These are phyloP conservation scores for Beta lomatogona DNA, from an alignment of 179 eudicot species.

Conservation along the genomic window DNA sequence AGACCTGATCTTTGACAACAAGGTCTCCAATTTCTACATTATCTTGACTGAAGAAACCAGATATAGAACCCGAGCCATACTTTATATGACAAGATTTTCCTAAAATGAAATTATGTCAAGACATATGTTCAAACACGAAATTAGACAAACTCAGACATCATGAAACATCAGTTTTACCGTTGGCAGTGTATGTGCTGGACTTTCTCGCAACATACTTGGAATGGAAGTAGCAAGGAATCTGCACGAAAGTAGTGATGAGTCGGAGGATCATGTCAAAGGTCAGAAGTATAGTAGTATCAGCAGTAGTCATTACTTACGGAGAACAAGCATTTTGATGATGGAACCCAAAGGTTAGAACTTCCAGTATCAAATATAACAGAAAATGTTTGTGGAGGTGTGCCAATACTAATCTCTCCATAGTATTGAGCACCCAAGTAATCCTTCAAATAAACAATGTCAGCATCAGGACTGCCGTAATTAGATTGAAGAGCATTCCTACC, in stretches of 20 bases:
- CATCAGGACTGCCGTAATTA: conserved; percentile 27
- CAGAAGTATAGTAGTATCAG: neutral
- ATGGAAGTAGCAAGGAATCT: conserved; percentile 78
- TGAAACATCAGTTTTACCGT: conserved; percentile 40
- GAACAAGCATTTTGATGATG: conserved; percentile 70
- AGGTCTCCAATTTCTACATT: conserved; percentile 68
- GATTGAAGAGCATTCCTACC: conserved; percentile 23
- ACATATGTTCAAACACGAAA: neutral
- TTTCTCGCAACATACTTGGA: conserved; percentile 60
- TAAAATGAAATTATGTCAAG: conserved; percentile 26
- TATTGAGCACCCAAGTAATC: conserved; percentile 82
- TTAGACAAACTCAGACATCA: neutral
- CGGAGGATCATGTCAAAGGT: conserved; percentile 1
- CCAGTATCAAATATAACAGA: conserved; percentile 83
- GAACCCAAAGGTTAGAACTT: conserved; percentile 89
- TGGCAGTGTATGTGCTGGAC: conserved; percentile 55
- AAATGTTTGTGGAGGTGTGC: conserved; percentile 78
- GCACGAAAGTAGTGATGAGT: conserved; percentile 31
- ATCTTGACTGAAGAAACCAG: conserved; percentile 88
- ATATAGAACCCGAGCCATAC: conserved; percentile 69
- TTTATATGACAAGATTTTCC: conserved; percentile 56
- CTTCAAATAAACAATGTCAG: conserved; percentile 57
- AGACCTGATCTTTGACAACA: conserved; percentile 62
- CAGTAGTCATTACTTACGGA: conserved; percentile 53
- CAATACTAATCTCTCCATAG: conserved; percentile 82